Evolutionary conservation across 2,329 filamentous ascomycete genomes (phyloP).

Genomic region (Fusarium nygamai): DNA sequence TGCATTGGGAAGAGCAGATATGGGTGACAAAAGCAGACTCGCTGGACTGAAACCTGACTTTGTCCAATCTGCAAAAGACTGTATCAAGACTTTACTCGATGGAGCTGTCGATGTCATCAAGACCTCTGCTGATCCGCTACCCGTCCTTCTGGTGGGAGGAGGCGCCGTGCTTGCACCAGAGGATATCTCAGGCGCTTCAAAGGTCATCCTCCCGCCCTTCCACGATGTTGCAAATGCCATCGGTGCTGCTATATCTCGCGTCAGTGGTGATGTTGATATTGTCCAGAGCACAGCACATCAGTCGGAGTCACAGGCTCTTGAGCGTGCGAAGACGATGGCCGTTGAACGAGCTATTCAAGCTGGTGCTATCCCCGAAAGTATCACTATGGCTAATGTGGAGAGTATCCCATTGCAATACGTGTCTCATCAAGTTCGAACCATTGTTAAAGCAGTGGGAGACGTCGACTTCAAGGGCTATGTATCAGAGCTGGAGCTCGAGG

Average conservation of each 20-base stretch:
- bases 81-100: not conserved
- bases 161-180: constrained; percentile 55
- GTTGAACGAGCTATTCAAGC: not conserved
- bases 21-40: not conserved
- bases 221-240: constrained; percentile 59
- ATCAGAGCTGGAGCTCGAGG: not conserved
- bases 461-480: not conserved
- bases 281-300: not conserved
- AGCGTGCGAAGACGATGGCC: not conserved
- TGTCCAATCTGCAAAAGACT: not conserved
- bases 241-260: constrained; percentile 55
- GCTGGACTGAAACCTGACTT: not conserved
- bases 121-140: not conserved
- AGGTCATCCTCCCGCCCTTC: constrained; percentile 43
- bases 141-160: constrained; percentile 50
- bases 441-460: not conserved
- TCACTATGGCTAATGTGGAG: not conserved
- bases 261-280: not conserved
- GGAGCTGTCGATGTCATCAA: constrained; percentile 8
- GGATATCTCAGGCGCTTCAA: constrained; percentile 48
- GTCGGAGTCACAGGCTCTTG: not conserved
- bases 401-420: not conserved
- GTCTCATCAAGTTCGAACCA: not conserved
- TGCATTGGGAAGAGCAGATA: not conserved
- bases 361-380: not conserved